Evolutionary conservation across 2,329 filamentous ascomycete genomes (phyloP).

Genomic region (Arthrinium puccinioides): DNA sequence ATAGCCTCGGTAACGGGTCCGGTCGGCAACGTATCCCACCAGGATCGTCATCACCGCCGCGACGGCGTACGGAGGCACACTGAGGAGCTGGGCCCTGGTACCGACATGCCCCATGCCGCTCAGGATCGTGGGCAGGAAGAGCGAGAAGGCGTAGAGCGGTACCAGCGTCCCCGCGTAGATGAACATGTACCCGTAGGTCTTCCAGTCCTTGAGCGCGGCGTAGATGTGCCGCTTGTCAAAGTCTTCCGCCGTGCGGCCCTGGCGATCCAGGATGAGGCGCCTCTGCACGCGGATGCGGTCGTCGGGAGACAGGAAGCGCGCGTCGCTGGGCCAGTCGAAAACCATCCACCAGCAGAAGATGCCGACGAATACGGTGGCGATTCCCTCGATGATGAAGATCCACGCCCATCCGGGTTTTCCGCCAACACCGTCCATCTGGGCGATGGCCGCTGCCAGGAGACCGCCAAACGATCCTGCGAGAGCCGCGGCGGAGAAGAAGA

Average conservation of each 20-base stretch:
- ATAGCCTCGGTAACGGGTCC: conserved; percentile 61
- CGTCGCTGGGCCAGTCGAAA: conserved; percentile 40
- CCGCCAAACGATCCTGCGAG: conserved; percentile 73
- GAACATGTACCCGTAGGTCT: conserved; percentile 67
- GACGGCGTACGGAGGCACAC: conserved; percentile 69
- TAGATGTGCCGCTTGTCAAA: conserved; percentile 69
- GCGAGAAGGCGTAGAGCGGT: conserved; percentile 65
- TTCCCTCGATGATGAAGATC: conserved; percentile 65
- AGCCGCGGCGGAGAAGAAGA: conserved; percentile 79
- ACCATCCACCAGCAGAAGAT: conserved; percentile 41
- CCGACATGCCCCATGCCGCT: conserved; percentile 35
- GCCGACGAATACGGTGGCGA: conserved; percentile 62
- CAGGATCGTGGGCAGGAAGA: conserved; percentile 78
- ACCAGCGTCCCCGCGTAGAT: conserved; percentile 72
- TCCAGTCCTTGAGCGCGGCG: conserved; percentile 71
- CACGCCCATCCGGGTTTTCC: conserved; percentile 51
- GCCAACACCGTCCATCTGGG: conserved; percentile 58
- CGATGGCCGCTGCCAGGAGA: conserved; percentile 63
- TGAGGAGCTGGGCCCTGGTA: conserved; percentile 63
- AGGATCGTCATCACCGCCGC: conserved; percentile 65
- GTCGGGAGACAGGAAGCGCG: conserved; percentile 32
- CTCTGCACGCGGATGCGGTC: conserved; percentile 68
- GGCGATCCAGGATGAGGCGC: conserved; percentile 62
- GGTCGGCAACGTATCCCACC: conserved; percentile 61
- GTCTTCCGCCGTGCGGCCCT: conserved; percentile 64